Base-by-base conservation (phyloP, 345 rosid genomes). In the Gossypium bickii region DNA sequence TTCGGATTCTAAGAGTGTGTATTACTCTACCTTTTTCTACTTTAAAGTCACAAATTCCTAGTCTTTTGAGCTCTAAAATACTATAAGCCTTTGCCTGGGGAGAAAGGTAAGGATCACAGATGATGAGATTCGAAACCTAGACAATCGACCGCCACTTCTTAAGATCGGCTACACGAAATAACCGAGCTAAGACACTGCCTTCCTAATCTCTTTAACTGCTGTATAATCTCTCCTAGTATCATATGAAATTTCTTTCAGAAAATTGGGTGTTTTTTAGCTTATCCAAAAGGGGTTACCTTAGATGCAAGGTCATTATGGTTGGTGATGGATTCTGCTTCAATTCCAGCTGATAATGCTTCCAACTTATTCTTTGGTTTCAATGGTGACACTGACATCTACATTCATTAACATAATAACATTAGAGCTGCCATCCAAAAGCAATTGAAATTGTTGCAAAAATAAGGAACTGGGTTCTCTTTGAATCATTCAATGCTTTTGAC, bases 301-400 rank as follows among this genome's bases (percentile, higher is more conserved):
- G 83, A 72, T 72, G 83, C 60, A 67, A 78, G 67, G 74, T 25
- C 61, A 77, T 57, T 63, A 25, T 68, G 74, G 71, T 66, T 79
- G 80, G 76, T 67, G 70, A 61, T 73, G 70, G 85, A 62, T 45
- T 86, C 85, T 72, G 81, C 75, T 77, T 79, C 85, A 61, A 77
- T 80, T 1, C 43, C 67, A 49, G 56, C 44, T 74, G 56, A 52
- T 52, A 63, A 77, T 13, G 78, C 78, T 62, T 77, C 82, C 66
- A 76, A 66, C 61, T 69, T 78, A 34, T 62, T 80, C 71, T 64
- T 80, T 47, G 85, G 74, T 60, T 72, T 83, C 71, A 77, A 34
- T 27, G 86, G 78, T 73, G 85, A 77, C 81, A 62, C 18, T 58
- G 87, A 81, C 79, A 84, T 82, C 95, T 86, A 85, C 77, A 47